These are phyloP conservation scores for Nissolia schottii DNA, from an alignment of 306 rosid species.

Conservation along the genomic window DNA sequence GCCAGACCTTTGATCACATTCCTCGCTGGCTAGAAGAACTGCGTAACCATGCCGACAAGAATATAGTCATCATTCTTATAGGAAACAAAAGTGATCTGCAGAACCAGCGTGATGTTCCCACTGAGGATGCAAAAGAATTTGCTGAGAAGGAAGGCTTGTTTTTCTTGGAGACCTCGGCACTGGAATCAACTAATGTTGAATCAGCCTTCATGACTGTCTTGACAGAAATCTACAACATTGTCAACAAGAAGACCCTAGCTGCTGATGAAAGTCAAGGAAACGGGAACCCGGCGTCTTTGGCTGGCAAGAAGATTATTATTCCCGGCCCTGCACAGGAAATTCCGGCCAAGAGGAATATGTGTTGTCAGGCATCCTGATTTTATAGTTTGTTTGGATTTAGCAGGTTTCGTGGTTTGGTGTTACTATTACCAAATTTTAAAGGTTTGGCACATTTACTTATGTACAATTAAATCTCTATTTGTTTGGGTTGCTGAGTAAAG, in stretches of 20 bases:
- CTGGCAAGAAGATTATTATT: conserved; percentile 75
- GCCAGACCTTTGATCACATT: conserved; percentile 86
- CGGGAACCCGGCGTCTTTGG: conserved; percentile 59
- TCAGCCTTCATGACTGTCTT: conserved; percentile 74
- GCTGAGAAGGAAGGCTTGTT: conserved; percentile 93
- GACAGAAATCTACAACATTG: conserved; percentile 83
- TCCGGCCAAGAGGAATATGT: conserved; percentile 64
- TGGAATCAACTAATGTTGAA: conserved; percentile 88
- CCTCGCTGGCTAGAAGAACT: conserved; percentile 98
- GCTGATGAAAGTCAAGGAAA: conserved; percentile 67
- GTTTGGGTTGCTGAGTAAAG: conserved; percentile 37
- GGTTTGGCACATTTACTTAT: conserved; percentile 42
- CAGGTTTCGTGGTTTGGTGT: conserved; percentile 21
- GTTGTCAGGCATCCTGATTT: conserved; percentile 57
- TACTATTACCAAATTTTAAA: conserved; percentile 46
- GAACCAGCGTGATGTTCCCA: conserved; percentile 76
- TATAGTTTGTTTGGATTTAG: conserved; percentile 10
- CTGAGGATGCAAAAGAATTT: conserved; percentile 86
- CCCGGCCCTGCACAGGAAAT: conserved; percentile 85
- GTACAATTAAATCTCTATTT: conserved; percentile 49
- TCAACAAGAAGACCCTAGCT: conserved; percentile 67
- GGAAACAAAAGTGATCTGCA: conserved; percentile 91
- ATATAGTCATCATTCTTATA: conserved; percentile 80
- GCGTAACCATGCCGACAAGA: conserved; percentile 93
- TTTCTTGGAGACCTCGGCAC: conserved; percentile 90